Evolutionary conservation across 106 monocot species (phyloP).

Genomic region (Cymbidium sinense): DNA sequence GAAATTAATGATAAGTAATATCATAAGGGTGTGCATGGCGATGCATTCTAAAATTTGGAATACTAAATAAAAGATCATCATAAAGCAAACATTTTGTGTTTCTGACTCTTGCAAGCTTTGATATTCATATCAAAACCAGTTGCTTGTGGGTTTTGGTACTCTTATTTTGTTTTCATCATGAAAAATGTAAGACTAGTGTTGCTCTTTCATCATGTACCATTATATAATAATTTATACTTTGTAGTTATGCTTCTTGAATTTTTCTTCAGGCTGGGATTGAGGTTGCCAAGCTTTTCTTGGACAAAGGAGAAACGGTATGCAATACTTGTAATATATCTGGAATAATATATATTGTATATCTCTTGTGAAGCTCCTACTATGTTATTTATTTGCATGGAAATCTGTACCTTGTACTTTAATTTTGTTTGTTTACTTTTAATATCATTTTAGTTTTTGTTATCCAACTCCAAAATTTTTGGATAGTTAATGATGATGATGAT

Average conservation of each 20-base stretch:
- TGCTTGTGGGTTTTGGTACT: neutral
- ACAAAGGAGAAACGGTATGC: slow-evolving; percentile 79
- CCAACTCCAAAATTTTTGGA: too few relatives aligned
- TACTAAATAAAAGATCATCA: neutral
- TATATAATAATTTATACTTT: neutral
- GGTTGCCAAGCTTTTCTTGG: slow-evolving; percentile 81
- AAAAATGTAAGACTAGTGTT: neutral
- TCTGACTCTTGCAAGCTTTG: neutral
- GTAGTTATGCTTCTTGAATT: slow-evolving; percentile 1
- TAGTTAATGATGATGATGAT: too few relatives aligned
- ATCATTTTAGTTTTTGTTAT: neutral
- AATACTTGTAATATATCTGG: neutral
- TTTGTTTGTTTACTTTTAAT: neutral
- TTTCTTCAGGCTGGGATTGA: slow-evolving; percentile 75
- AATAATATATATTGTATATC: neutral
- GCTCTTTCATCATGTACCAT: neutral
- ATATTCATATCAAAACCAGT: neutral
- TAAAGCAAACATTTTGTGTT: neutral
- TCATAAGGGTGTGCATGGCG: neutral
- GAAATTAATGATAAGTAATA: neutral
- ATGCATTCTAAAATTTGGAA: neutral
- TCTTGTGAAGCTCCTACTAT: neutral
- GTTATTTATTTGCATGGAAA: neutral
- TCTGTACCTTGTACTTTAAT: neutral
- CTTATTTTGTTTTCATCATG: neutral